phyloP scores from a whole-genome alignment of 73 alveolate genomes.

The Paramecium tetraurelia region DNA sequence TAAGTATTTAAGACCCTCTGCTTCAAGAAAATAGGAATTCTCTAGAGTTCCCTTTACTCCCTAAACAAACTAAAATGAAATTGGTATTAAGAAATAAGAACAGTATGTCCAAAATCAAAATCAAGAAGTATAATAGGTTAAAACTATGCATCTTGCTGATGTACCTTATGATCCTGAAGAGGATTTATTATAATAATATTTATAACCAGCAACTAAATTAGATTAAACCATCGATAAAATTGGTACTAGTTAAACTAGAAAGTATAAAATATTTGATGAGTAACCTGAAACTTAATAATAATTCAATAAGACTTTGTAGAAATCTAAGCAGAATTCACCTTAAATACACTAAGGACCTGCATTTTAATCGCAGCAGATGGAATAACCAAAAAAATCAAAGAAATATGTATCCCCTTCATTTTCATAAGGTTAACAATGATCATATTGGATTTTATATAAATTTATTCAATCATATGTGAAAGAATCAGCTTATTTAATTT shows the following conservation, averaged over 20 bases:
- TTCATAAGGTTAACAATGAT: not conserved
- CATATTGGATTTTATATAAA: not conserved
- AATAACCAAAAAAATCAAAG: not conserved
- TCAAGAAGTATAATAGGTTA: not conserved
- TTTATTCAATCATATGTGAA: not conserved
- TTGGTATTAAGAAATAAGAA: not conserved
- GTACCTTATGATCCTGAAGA: not conserved
- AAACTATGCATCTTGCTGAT: not conserved
- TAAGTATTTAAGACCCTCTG: not conserved
- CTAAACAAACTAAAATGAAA: not conserved
- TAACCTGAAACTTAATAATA: not conserved
- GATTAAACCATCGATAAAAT: not conserved
- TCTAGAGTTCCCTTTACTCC: not conserved
- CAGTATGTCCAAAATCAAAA: not conserved
- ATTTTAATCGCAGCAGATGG: not conserved
- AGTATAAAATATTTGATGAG: not conserved
- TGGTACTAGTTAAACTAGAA: not conserved
- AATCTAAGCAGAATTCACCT: not conserved
- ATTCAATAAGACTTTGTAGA: not conserved
- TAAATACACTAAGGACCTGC: not conserved
- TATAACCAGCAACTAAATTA: not conserved
- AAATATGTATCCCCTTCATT: not conserved
- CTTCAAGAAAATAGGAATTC: not conserved
- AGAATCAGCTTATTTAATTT: not conserved
- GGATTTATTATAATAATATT: not conserved